Conservation (phyloP, 345 rosid genomes). For the Syzygium grande region DNA sequence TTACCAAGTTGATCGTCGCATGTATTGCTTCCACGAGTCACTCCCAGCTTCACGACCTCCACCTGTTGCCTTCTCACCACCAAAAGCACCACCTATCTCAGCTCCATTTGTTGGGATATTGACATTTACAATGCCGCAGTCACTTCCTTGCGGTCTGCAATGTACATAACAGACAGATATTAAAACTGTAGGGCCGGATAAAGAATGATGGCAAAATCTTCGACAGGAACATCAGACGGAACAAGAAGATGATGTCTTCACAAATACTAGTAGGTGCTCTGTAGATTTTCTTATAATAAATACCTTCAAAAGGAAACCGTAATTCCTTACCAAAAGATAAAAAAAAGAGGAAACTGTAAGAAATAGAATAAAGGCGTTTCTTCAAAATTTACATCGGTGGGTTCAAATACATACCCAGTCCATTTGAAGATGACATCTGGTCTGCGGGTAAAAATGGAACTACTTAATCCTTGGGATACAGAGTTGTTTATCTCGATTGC, state of each 20-base stretch:
- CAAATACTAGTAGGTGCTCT: neutral
- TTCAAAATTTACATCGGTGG: neutral
- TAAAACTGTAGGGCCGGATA: neutral
- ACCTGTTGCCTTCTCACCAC: constrained; percentile 95
- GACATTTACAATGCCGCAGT: constrained; percentile 90
- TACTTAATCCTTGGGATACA: constrained; percentile 94
- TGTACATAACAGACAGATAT: neutral
- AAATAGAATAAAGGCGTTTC: neutral
- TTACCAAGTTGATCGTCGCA: constrained; percentile 98
- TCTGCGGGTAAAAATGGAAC: constrained; percentile 77
- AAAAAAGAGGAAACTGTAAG: neutral
- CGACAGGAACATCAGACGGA: neutral
- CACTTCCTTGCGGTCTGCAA: constrained; percentile 87
- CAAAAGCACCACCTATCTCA: constrained; percentile 96
- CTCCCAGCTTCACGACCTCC: constrained; percentile 99
- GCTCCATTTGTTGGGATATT: constrained; percentile 99
- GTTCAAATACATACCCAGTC: constrained; percentile 53
- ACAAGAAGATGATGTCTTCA: neutral
- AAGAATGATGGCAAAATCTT: neutral
- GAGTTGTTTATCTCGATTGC: constrained; percentile 89
- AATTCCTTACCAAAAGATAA: no score
- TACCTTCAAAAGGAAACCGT: neutral
- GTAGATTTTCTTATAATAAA: neutral
- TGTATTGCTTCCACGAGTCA: constrained; percentile 98
- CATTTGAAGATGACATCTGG: constrained; percentile 81